These are phyloP conservation scores for Albugo laibachii DNA, from an alignment of 352 stramenopile genomes.

Conservation along the genomic window DNA sequence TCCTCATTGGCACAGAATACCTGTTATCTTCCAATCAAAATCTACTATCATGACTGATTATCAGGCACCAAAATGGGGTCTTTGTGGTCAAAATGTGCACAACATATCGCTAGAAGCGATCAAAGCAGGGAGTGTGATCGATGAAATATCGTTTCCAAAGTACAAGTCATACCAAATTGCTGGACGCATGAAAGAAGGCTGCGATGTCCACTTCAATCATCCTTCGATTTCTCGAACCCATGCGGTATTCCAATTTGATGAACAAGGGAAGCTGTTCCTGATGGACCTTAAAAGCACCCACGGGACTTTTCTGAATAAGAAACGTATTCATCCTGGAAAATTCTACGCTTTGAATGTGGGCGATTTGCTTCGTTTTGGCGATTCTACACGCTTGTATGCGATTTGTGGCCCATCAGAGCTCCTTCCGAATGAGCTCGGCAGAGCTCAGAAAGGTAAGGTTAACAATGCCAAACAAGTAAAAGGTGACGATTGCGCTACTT, in stretches of 20 bases:
- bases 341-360: constrained; percentile 54
- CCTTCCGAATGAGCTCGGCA: constrained; percentile 39
- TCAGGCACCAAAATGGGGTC: constrained; percentile 25
- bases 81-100: constrained; percentile 22
- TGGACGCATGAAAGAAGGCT: constrained; percentile 30
- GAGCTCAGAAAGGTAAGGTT: constrained; percentile 7
- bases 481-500: constrained; percentile 23
- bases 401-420: constrained; percentile 49
- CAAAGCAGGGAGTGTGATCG: constrained; percentile 32
- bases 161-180: constrained; percentile 1
- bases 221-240: constrained; percentile 58
- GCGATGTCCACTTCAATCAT: constrained; percentile 53
- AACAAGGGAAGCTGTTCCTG: constrained; percentile 41
- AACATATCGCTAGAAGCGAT: constrained; percentile 47
- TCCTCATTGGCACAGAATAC: no score
- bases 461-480: constrained; percentile 7
- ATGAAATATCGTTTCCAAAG: constrained; percentile 18
- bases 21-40: no score
- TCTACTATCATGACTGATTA: constrained; percentile 9
- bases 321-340: constrained; percentile 16
- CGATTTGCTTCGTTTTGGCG: constrained; percentile 75
- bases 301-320: constrained; percentile 77
- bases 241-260: constrained; percentile 49
- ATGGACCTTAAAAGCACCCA: constrained; percentile 61
- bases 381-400: constrained; percentile 66